Evolutionary conservation across 116 monocot genomes (phyloP).

Genomic region (Dioscorea cayenensis): DNA sequence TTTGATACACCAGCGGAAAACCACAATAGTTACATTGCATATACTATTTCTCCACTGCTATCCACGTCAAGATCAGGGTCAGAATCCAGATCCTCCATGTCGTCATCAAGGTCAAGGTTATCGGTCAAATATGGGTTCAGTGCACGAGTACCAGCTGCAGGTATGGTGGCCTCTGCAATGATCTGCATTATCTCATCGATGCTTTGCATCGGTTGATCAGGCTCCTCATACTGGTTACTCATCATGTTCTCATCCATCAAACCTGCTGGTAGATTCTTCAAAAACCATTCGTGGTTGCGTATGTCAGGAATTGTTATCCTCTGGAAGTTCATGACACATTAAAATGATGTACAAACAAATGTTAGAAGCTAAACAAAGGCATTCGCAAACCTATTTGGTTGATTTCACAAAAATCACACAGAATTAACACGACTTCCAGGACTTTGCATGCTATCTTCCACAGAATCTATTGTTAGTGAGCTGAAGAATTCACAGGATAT

Average conservation of each 20-base stretch:
- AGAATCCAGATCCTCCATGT: slow-evolving; percentile 82
- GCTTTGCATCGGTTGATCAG: slow-evolving; percentile 72
- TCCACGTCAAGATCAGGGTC: slow-evolving; percentile 81
- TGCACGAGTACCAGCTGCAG: slow-evolving; percentile 33
- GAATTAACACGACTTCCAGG: too few species aligned
- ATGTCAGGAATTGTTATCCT: slow-evolving; percentile 71
- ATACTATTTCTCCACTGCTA: slow-evolving; percentile 82
- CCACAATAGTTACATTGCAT: slow-evolving; percentile 45
- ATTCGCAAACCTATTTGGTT: not conserved
- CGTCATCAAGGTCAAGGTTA: slow-evolving; percentile 48
- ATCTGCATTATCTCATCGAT: slow-evolving; percentile 74
- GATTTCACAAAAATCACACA: not conserved
- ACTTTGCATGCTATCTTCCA: too few species aligned
- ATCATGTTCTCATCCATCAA: slow-evolving; percentile 45
- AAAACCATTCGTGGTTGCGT: slow-evolving; percentile 58
- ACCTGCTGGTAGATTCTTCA: slow-evolving; percentile 57
- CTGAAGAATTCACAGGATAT: too few species aligned
- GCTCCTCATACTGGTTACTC: slow-evolving; percentile 52
- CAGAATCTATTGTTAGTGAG: too few species aligned
- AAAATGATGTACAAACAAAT: not conserved
- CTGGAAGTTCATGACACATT: slow-evolving; percentile 16
- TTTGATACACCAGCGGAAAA: not conserved
- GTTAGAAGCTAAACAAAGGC: not conserved
- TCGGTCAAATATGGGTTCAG: slow-evolving; percentile 28
- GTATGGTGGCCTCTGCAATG: slow-evolving; percentile 60